Percentiles rank a stretch among this genome's conserved stretches.
These are phyloP conservation scores for Dictyophora rubrovolvata DNA, from an alignment of 768 basidiomycete genomes.

Conservation along the genomic window DNA sequence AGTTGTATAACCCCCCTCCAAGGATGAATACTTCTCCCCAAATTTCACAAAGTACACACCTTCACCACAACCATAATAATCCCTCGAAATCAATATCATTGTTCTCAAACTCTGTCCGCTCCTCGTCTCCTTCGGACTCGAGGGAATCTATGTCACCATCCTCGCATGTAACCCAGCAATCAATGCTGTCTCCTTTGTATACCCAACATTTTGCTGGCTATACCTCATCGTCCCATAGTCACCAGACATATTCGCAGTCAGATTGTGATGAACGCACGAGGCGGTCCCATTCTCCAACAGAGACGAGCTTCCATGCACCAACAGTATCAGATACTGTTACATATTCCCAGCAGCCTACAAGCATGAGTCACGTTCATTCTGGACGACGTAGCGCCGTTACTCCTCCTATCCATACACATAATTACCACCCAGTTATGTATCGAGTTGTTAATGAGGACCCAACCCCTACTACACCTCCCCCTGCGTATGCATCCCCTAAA, in stretches of 20 bases:
- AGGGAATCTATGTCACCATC: constrained; percentile 11
- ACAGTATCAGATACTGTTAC: neutral
- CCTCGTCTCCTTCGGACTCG: constrained; percentile 26
- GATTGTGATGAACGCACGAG: constrained; percentile 14
- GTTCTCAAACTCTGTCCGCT: constrained; percentile 28
- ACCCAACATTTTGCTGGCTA: neutral
- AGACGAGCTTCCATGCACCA: neutral
- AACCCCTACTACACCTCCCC: constrained; percentile 1
- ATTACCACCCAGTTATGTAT: neutral
- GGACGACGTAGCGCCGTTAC: neutral
- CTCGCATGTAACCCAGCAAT: neutral
- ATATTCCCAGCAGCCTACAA: neutral
- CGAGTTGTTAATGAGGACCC: constrained; percentile 7
- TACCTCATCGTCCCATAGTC: neutral
- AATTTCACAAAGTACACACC: neutral
- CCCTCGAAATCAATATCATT: constrained; percentile 16
- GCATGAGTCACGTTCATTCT: neutral
- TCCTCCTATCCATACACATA: neutral
- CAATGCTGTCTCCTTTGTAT: neutral
- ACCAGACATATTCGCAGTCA: neutral
- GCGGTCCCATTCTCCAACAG: constrained; percentile 4
- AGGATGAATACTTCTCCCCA: neutral
- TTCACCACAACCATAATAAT: neutral
- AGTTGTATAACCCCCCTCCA: neutral
- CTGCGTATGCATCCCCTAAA: constrained; percentile 1